phyloP scores from a whole-genome alignment of 2,329 filamentous ascomycete genomes.

The Fusarium circinatum region DNA sequence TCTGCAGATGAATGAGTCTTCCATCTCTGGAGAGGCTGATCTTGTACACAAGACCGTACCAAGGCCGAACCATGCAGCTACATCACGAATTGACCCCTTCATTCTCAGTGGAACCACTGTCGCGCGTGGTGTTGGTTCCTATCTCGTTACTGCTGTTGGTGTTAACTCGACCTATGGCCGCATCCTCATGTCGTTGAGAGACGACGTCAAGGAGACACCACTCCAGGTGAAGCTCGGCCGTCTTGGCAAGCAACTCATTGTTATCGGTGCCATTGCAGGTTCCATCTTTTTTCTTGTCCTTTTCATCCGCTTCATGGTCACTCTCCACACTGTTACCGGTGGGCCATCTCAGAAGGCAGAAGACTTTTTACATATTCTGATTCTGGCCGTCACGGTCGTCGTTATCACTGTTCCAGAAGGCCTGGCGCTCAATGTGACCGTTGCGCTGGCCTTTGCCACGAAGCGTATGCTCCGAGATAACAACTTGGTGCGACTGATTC shows the following conservation, averaged over 20 bases:
- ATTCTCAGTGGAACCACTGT: constrained; percentile 84
- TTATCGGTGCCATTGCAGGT: constrained; percentile 54
- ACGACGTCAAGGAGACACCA: constrained; percentile 81
- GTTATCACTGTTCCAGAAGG: constrained; percentile 71
- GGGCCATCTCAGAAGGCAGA: constrained; percentile 63
- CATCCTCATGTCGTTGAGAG: constrained; percentile 80
- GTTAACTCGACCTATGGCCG: constrained; percentile 80
- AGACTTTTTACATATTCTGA: constrained; percentile 67
- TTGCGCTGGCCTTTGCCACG: constrained; percentile 70
- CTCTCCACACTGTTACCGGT: constrained; percentile 48
- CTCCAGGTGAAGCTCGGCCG: constrained; percentile 81
- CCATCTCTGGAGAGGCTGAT: constrained; percentile 80
- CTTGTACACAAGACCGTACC: constrained; percentile 71
- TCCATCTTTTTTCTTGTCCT: constrained; percentile 55
- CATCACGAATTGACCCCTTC: constrained; percentile 73
- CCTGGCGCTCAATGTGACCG: constrained; percentile 68
- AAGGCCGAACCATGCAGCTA: constrained; percentile 68
- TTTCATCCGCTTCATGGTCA: constrained; percentile 53
- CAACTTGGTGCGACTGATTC: constrained; percentile 67
- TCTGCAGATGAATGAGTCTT: constrained; percentile 76
- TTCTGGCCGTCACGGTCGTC: constrained; percentile 67
- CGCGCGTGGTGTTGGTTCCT: constrained; percentile 78
- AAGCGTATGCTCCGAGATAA: constrained; percentile 72
- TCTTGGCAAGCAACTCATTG: constrained; percentile 77
- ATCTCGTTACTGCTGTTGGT: constrained; percentile 79